A percentile compares a stretch with the other conserved stretches of the same genome.
Conservation (phyloP, 192 early-diverging fungal species). For the Umbelopsis ramanniana region DNA sequence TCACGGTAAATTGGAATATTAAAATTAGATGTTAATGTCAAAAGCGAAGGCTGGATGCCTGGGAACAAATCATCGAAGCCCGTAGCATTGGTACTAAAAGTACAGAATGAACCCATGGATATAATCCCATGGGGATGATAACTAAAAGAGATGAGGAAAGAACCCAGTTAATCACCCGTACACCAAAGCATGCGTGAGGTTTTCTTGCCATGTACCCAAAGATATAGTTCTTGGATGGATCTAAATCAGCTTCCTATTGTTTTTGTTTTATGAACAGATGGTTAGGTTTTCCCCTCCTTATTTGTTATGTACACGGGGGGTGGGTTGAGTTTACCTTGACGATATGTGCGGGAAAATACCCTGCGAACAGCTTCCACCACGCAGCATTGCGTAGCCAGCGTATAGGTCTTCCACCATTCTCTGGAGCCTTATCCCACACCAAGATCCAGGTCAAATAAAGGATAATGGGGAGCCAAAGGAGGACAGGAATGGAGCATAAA, state of each 20-base stretch:
- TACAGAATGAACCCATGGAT: constrained; percentile 76
- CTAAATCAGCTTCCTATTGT: constrained; percentile 26
- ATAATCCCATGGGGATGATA: constrained; percentile 95
- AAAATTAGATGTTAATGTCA: constrained; percentile 87
- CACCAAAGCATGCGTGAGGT: not conserved
- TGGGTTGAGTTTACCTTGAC: constrained; percentile 53
- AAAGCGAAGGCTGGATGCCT: constrained; percentile 74
- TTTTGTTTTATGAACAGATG: not conserved
- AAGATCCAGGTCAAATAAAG: constrained; percentile 77
- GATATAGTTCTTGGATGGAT: constrained; percentile 35
- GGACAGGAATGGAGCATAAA: constrained; percentile 54
- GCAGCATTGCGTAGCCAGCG: constrained; percentile 49
- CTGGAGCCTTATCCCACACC: constrained; percentile 68
- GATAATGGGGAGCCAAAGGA: constrained; percentile 61
- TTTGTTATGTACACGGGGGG: not conserved
- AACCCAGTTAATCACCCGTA: not conserved
- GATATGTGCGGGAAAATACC: constrained; percentile 82
- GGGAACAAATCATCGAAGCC: constrained; percentile 75
- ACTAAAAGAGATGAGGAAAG: constrained; percentile 53
- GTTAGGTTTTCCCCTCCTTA: not conserved
- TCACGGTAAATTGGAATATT: constrained; percentile 89
- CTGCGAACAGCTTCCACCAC: constrained; percentile 76
- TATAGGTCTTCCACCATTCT: constrained; percentile 73
- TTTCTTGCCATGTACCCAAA: constrained; percentile 18
- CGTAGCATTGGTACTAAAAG: constrained; percentile 82